Percentiles rank a stretch among this genome's conserved stretches.
These are phyloP conservation scores for Linnemannia elongata DNA, from an alignment of 192 early-diverging fungal species.

Conservation along the genomic window DNA sequence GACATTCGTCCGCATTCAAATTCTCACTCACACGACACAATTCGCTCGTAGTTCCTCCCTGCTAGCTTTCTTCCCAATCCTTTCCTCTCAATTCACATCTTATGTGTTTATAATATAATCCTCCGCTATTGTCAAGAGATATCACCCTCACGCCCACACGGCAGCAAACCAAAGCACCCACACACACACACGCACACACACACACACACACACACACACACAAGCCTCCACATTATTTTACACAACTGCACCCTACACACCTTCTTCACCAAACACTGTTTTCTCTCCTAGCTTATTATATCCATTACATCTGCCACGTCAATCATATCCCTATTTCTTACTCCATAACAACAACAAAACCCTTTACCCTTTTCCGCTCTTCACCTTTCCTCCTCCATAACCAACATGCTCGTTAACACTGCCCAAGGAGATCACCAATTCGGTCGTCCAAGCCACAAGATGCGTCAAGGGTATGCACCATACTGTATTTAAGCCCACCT, in stretches of 20 bases:
- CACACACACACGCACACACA: background rate
- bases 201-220: too few species aligned
- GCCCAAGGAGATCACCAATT: constrained; percentile 32
- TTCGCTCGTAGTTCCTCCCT: constrained; percentile 23
- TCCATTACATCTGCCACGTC: background rate
- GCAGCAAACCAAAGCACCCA: background rate
- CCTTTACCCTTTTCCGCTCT: background rate
- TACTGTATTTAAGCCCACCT: background rate
- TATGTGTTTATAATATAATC: background rate
- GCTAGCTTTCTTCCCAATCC: background rate
- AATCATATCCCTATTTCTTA: background rate
- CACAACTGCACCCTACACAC: background rate
- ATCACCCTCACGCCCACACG: constrained; percentile 51
- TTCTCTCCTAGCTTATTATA: background rate
- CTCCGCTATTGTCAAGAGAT: background rate
- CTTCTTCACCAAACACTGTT: background rate
- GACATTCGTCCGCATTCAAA: background rate
- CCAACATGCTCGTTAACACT: constrained; percentile 41
- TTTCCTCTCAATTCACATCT: background rate
- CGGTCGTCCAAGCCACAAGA: constrained; percentile 24
- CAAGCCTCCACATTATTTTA: background rate
- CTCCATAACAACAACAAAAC: background rate
- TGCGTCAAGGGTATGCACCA: constrained; percentile 40
- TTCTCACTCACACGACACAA: background rate
- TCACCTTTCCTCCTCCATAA: background rate